Percentiles rank a stretch among this genome's conserved stretches.
These are phyloP conservation scores for Misopates orontium DNA, from an alignment of 257 asterid genomes.

Conservation along the genomic window DNA sequence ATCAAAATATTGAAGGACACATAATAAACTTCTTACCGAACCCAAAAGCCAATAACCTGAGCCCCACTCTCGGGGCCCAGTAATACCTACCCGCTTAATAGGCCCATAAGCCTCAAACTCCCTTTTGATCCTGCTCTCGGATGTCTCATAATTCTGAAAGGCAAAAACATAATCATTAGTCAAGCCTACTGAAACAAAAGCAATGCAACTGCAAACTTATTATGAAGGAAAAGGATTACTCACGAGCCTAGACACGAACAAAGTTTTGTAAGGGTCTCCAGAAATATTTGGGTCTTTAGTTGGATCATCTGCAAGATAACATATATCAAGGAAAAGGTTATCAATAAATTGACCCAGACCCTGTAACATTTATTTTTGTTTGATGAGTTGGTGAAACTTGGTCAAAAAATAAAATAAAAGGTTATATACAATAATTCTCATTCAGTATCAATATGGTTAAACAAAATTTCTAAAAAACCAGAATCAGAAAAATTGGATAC, in stretches of 20 bases:
- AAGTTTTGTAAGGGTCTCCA: constrained; percentile 96
- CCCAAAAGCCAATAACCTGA: constrained; percentile 67
- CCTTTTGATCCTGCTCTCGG: constrained; percentile 91
- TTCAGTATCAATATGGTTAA: constrained; percentile 14
- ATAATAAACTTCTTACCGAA: constrained; percentile 70
- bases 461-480: neutral
- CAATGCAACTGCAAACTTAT: constrained; percentile 8
- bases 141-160: constrained; percentile 86
- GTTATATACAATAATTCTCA: neutral
- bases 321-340: constrained; percentile 8
- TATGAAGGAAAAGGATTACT: constrained; percentile 33
- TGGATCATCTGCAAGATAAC: constrained; percentile 74
- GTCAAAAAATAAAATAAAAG: neutral
- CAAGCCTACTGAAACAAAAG: constrained; percentile 14
- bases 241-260: constrained; percentile 95
- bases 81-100: constrained; percentile 99
- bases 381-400: neutral
- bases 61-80: constrained; percentile 62
- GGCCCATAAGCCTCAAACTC: constrained; percentile 99
- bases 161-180: constrained; percentile 18
- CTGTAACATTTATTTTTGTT: neutral
- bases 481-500: constrained; percentile 37
- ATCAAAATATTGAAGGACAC: constrained; percentile 11
- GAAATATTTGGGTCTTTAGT: constrained; percentile 70
- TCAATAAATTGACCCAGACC: constrained; percentile 22